phyloP scores from a whole-genome alignment of 805 yeast genomes.

The Metschnikowia corniflorae region DNA sequence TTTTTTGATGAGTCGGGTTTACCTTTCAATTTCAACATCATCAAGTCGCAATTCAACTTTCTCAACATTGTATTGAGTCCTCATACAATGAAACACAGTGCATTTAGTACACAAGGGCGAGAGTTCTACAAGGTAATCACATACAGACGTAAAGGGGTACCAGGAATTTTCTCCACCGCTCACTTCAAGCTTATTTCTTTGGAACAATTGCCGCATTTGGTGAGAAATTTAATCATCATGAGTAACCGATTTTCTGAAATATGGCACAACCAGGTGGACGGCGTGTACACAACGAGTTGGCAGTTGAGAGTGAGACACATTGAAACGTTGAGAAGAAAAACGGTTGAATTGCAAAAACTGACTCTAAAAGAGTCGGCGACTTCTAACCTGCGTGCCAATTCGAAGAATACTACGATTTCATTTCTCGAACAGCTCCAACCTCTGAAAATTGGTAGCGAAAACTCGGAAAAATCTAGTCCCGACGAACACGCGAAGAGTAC shows the following conservation, averaged over 20 bases:
- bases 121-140: conserved; percentile 58
- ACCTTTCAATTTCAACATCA: conserved; percentile 65
- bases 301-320: conserved; percentile 60
- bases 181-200: conserved; percentile 69
- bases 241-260: conserved; percentile 71
- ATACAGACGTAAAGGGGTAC: conserved; percentile 64
- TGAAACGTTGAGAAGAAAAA: conserved; percentile 25
- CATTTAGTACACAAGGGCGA: conserved; percentile 4
- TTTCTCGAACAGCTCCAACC: conserved; percentile 30
- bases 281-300: conserved; percentile 63
- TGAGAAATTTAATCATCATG: conserved; percentile 62
- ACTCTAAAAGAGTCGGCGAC: conserved; percentile 25
- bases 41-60: conserved; percentile 79
- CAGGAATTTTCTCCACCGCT: conserved; percentile 71
- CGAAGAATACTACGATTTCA: conserved; percentile 26
- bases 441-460: too few relatives aligned
- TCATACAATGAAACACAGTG: conserved; percentile 26
- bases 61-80: conserved; percentile 78
- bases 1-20: conserved; percentile 71
- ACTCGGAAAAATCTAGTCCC: too few relatives aligned
- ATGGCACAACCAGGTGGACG: conserved; percentile 55
- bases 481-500: too few relatives aligned
- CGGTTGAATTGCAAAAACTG: conserved; percentile 24
- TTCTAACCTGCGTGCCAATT: background rate
- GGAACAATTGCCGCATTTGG: conserved; percentile 55